phyloP scores from a whole-genome alignment of 169 alveolate species.

The Plasmodium malariae region DNA sequence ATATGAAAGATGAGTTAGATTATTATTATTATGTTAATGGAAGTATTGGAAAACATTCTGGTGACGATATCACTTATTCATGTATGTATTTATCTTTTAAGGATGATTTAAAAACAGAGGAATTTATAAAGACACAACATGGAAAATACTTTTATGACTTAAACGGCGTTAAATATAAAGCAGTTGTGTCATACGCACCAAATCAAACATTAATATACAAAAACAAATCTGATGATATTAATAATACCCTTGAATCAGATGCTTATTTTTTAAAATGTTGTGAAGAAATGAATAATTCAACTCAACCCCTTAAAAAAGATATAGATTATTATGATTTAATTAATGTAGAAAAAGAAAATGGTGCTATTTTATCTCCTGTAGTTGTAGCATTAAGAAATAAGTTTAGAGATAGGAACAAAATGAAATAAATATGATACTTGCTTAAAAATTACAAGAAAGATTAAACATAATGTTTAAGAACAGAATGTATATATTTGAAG shows the following conservation, averaged over 20 bases:
- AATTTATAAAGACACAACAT: conserved; percentile 62
- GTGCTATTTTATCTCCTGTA: conserved; percentile 40
- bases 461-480: background rate
- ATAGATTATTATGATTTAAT: conserved; percentile 50
- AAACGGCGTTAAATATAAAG: conserved; percentile 61
- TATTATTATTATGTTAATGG: conserved; percentile 76
- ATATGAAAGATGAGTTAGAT: conserved; percentile 75
- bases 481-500: background rate
- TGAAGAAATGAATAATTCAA: conserved; percentile 69
- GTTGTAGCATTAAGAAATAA: conserved; percentile 49
- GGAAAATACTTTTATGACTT: conserved; percentile 70
- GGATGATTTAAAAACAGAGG: conserved; percentile 75
- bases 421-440: background rate
- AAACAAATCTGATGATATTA: conserved; percentile 53
- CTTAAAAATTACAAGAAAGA: background rate
- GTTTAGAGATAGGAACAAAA: conserved; percentile 2
- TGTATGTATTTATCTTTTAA: conserved; percentile 77
- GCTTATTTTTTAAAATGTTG: conserved; percentile 69
- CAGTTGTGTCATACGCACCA: conserved; percentile 65
- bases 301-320: conserved; percentile 35
- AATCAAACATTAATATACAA: conserved; percentile 67
- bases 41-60: conserved; percentile 28
- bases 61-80: conserved; percentile 49
- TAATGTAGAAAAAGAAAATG: conserved; percentile 62
- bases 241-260: conserved; percentile 70